A percentile compares a stretch with the other conserved stretches of the same genome.
Conservation (phyloP, 2,329 filamentous ascomycete genomes). For the Colletotrichum scovillei region DNA sequence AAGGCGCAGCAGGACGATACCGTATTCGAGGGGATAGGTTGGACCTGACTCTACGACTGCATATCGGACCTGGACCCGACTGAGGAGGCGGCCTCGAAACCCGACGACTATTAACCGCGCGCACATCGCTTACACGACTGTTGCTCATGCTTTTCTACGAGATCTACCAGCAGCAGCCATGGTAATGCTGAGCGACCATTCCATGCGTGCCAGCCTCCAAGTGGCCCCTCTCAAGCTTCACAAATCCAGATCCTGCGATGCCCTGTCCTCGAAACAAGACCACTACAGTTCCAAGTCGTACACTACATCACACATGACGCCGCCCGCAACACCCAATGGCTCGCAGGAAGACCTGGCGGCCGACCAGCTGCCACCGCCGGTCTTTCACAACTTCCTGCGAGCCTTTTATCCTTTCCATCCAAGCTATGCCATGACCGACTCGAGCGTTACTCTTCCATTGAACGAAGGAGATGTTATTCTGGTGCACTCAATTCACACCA, state of each 20-base stretch:
- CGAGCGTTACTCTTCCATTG: conserved; percentile 88
- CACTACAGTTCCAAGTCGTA: conserved; percentile 53
- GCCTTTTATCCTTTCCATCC: conserved; percentile 95
- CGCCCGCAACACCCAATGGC: conserved; percentile 79
- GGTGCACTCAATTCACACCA: conserved; percentile 96
- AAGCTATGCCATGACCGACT: conserved; percentile 78
- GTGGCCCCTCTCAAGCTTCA: conserved; percentile 69
- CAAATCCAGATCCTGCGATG: conserved; percentile 49
- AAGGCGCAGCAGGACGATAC: conserved; percentile 16
- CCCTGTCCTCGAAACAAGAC: conserved; percentile 42
- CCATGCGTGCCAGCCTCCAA: conserved; percentile 67
- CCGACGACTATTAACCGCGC: not conserved
- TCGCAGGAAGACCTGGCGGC: conserved; percentile 69
- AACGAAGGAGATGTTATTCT: conserved; percentile 92
- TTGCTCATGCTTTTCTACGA: conserved; percentile 51
- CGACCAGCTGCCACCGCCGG: conserved; percentile 62
- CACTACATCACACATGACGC: conserved; percentile 75
- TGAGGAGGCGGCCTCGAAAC: not conserved
- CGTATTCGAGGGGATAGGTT: conserved; percentile 7
- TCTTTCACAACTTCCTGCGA: conserved; percentile 94
- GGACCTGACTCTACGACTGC: not conserved
- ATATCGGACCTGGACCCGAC: not conserved
- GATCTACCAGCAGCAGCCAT: conserved; percentile 51
- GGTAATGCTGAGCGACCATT: conserved; percentile 60
- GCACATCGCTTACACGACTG: not conserved